These are phyloP conservation scores for Naumovozyma dairenensis DNA, from an alignment of 805 yeast species.

Conservation along the genomic window DNA sequence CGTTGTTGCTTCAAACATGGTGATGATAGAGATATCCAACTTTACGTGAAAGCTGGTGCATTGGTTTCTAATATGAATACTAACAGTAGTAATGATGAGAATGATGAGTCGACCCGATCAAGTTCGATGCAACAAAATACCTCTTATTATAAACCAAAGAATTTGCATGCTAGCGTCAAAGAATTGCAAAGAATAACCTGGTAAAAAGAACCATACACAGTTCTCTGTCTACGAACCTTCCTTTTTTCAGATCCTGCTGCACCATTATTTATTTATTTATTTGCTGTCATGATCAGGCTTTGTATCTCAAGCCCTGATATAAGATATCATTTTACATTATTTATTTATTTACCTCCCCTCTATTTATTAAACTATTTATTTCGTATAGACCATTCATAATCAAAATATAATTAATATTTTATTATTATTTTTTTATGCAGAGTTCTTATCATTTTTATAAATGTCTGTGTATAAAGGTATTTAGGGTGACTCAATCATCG, in stretches of 20 bases:
- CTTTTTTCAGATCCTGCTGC: too few species aligned
- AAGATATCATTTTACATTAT: too few species aligned
- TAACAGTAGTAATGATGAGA: background rate
- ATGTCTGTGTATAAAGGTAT: too few species aligned
- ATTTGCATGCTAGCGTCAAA: constrained; percentile 24
- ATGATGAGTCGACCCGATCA: background rate
- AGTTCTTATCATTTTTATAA: too few species aligned
- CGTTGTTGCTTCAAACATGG: constrained; percentile 90
- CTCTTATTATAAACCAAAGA: constrained; percentile 9
- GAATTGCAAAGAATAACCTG: constrained; percentile 26
- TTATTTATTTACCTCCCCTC: too few species aligned
- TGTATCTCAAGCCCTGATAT: too few species aligned
- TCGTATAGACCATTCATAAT: too few species aligned
- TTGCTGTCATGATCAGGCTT: too few species aligned
- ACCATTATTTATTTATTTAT: background rate
- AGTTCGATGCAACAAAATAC: background rate
- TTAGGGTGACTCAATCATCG: too few species aligned
- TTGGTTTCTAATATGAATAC: constrained; percentile 2
- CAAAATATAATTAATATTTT: constrained; percentile 2
- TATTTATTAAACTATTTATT: too few species aligned
- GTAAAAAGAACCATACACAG: constrained; percentile 11
- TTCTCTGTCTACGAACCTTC: too few species aligned
- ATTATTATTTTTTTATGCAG: background rate
- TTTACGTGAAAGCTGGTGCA: constrained; percentile 21
- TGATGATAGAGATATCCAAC: constrained; percentile 26